Percentiles rank a stretch among this genome's conserved stretches.
Evolutionary conservation across 2,329 filamentous ascomycete species (phyloP).

Genomic region (Sclerotinia nivalis): DNA sequence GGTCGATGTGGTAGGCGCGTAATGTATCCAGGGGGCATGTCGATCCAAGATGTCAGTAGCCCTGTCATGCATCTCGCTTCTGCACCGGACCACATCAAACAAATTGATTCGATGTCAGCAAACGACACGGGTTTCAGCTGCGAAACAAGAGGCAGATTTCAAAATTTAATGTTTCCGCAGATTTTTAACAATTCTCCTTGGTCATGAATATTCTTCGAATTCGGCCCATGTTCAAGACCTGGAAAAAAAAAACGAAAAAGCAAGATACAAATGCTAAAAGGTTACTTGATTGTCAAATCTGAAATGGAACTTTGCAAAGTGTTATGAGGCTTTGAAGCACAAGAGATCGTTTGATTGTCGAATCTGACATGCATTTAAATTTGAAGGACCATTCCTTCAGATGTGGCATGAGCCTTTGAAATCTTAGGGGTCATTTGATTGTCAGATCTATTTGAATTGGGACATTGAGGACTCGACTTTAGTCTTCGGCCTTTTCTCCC

Average conservation of each 20-base stretch:
- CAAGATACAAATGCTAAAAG: neutral
- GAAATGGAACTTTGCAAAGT: neutral
- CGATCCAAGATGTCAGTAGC: neutral
- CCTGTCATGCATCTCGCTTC: slow-evolving; percentile 4
- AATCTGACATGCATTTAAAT: too few relatives aligned
- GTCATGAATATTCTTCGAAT: neutral
- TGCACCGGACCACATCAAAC: slow-evolving; percentile 1
- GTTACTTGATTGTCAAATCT: neutral
- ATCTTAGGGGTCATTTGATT: too few relatives aligned
- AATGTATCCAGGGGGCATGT: slow-evolving; percentile 3
- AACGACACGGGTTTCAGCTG: neutral
- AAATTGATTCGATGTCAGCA: slow-evolving; percentile 6
- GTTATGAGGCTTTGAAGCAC: neutral
- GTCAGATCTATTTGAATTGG: too few relatives aligned
- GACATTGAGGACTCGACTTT: too few relatives aligned
- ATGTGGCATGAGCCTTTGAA: too few relatives aligned
- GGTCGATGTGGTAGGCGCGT: neutral
- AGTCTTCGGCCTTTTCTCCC: too few relatives aligned
- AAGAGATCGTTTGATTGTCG: too few relatives aligned
- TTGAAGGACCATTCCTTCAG: too few relatives aligned
- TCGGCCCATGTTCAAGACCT: neutral
- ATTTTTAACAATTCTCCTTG: neutral
- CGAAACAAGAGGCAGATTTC: neutral
- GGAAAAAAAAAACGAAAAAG: neutral
- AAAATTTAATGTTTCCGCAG: neutral